Evolutionary conservation across 2,329 filamentous ascomycete genomes (phyloP).

Genomic region (Hypoxylon sp.): DNA sequence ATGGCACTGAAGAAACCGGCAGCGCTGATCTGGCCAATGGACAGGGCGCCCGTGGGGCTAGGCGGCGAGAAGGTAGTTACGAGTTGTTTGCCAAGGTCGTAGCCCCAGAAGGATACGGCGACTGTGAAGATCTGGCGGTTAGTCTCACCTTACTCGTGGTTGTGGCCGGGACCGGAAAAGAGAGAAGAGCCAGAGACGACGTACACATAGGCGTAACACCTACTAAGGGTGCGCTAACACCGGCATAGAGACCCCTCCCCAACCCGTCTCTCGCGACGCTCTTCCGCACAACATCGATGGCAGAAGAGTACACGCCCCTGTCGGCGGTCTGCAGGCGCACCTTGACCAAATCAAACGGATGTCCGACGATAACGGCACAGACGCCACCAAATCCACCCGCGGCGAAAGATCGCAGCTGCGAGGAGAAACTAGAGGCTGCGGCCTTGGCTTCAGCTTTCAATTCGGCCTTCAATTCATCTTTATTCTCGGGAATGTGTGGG

Average conservation of each 20-base stretch:
- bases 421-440: constrained; percentile 57
- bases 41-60: constrained; percentile 77
- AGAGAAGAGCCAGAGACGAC: constrained; percentile 58
- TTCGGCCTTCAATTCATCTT: constrained; percentile 62
- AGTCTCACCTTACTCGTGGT: constrained; percentile 13
- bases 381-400: constrained; percentile 95
- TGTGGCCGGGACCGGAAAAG: neutral
- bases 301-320: constrained; percentile 89
- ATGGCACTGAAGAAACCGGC: constrained; percentile 98
- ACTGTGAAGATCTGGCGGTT: constrained; percentile 60
- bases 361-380: constrained; percentile 93
- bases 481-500: constrained; percentile 62
- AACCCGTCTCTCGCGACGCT: constrained; percentile 90
- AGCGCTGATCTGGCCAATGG: constrained; percentile 88
- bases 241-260: constrained; percentile 88
- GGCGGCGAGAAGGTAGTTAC: constrained; percentile 78
- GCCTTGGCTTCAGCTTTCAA: constrained; percentile 60
- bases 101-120: constrained; percentile 84
- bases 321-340: constrained; percentile 97
- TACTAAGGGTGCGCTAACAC: constrained; percentile 92
- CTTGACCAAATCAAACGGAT: constrained; percentile 98
- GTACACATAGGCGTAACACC: constrained; percentile 99
- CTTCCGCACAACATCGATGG: constrained; percentile 91
- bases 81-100: constrained; percentile 93
- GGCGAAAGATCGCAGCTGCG: constrained; percentile 82